Conservation (phyloP, 306 rosid genomes). For the Rosa chinensis region DNA sequence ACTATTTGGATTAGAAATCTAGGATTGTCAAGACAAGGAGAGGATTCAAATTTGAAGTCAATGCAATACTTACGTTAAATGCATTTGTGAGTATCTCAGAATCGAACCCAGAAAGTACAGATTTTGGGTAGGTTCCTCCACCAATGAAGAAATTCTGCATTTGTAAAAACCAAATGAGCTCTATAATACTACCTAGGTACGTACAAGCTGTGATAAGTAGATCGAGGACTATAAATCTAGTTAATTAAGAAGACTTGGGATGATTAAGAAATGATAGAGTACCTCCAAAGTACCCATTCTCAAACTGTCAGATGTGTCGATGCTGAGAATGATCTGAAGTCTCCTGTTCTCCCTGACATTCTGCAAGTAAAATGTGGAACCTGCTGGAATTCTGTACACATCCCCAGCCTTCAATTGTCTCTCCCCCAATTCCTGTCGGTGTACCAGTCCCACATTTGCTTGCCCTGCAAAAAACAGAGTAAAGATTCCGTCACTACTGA, state of each 20-base stretch:
- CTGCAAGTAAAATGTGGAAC: conserved; percentile 68
- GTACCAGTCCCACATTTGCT: conserved; percentile 59
- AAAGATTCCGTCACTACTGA: background rate
- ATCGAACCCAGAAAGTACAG: conserved; percentile 69
- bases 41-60: too few species aligned
- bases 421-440: conserved; percentile 41
- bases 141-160: conserved; percentile 72
- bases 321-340: conserved; percentile 62
- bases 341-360: conserved; percentile 43
- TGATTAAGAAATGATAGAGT: conserved; percentile 2
- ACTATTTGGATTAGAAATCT: background rate
- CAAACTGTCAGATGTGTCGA: conserved; percentile 66
- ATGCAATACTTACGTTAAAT: conserved; percentile 58
- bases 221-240: background rate
- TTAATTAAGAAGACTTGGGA: background rate
- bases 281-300: conserved; percentile 63
- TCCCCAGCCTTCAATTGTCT: conserved; percentile 64
- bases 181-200: background rate
- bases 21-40: background rate
- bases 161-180: background rate
- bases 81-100: conserved; percentile 51
- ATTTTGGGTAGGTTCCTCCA: conserved; percentile 63
- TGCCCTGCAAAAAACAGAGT: conserved; percentile 43
- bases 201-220: background rate
- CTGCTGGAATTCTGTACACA: conserved; percentile 69